A percentile compares a stretch with the other conserved stretches of the same genome.
Evolutionary conservation across 768 basidiomycete species (phyloP).

Genomic region (Psilocybe sp.): DNA sequence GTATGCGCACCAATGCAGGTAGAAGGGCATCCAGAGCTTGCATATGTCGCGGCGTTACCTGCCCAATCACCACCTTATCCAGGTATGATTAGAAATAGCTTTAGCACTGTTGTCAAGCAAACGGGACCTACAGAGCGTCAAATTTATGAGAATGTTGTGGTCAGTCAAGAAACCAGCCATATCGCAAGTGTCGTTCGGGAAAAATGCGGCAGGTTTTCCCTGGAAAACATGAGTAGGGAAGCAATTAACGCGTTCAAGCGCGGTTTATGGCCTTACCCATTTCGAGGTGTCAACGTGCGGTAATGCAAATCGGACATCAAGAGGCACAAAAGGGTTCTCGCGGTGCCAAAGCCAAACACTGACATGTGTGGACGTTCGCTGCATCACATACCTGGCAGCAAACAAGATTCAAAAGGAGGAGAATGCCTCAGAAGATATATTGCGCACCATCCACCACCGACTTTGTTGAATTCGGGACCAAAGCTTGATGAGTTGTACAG

Average conservation of each 20-base stretch:
- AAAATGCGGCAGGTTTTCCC: slow-evolving; percentile 56
- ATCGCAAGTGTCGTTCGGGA: slow-evolving; percentile 60
- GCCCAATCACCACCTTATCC: slow-evolving; percentile 47
- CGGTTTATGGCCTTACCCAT: slow-evolving; percentile 38
- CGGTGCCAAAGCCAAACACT: slow-evolving; percentile 67
- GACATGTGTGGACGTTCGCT: slow-evolving; percentile 46
- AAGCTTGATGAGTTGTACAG: slow-evolving; percentile 4
- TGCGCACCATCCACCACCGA: slow-evolving; percentile 1
- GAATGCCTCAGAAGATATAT: neutral
- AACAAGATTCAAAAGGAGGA: neutral
- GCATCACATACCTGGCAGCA: slow-evolving; percentile 47
- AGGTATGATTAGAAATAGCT: neutral
- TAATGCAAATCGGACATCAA: slow-evolving; percentile 32
- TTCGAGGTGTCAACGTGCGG: slow-evolving; percentile 30
- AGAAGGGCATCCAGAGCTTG: slow-evolving; percentile 48
- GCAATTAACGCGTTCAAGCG: neutral
- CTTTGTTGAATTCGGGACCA: slow-evolving; percentile 1
- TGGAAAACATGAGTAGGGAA: slow-evolving; percentile 14
- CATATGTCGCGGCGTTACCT: slow-evolving; percentile 46
- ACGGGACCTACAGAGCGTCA: slow-evolving; percentile 35
- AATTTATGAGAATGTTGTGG: slow-evolving; percentile 66
- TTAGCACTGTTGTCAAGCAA: neutral
- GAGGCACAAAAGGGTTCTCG: slow-evolving; percentile 34
- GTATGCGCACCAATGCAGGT: slow-evolving; percentile 50
- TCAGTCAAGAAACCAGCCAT: slow-evolving; percentile 49